Conservation (phyloP, 2,329 filamentous ascomycete species). For the Epichloe sp. region DNA sequence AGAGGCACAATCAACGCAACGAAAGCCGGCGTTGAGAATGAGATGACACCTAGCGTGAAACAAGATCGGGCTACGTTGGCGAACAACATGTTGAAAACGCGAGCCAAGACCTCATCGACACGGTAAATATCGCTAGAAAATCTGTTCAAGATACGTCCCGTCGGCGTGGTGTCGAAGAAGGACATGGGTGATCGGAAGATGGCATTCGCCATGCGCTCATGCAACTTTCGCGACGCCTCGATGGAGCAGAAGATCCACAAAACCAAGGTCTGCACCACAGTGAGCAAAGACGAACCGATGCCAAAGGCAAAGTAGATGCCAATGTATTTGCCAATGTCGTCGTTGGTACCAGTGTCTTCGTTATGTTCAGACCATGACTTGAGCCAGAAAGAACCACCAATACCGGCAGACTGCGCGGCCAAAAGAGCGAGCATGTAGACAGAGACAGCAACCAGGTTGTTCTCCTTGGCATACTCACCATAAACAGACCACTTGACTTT, state of each 20-base stretch:
- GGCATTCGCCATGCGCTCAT: constrained; percentile 92
- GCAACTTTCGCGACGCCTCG: constrained; percentile 90
- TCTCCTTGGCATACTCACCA: constrained; percentile 84
- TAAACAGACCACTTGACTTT: constrained; percentile 97
- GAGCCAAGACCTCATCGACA: constrained; percentile 85
- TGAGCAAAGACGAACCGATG: constrained; percentile 70
- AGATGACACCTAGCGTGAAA: constrained; percentile 82
- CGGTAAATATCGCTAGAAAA: constrained; percentile 79
- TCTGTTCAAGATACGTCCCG: constrained; percentile 89
- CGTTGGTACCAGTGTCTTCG: constrained; percentile 51
- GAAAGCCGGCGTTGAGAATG: constrained; percentile 68
- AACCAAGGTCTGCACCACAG: constrained; percentile 84
- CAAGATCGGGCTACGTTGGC: constrained; percentile 59
- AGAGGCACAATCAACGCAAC: constrained; percentile 70
- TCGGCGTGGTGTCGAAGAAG: constrained; percentile 95
- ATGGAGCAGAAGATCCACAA: constrained; percentile 99
- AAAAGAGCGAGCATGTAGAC: constrained; percentile 70
- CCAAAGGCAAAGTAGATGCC: constrained; percentile 94
- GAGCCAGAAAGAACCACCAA: constrained; percentile 83
- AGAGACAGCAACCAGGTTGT: constrained; percentile 71
- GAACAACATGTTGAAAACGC: constrained; percentile 96
- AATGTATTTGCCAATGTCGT: constrained; percentile 75
- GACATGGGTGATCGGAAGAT: constrained; percentile 98
- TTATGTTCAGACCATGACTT: constrained; percentile 86
- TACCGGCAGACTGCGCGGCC: constrained; percentile 66